Conservation (phyloP, 1,284 basidiomycete genomes). For the Ceratobasidium sp. region DNA sequence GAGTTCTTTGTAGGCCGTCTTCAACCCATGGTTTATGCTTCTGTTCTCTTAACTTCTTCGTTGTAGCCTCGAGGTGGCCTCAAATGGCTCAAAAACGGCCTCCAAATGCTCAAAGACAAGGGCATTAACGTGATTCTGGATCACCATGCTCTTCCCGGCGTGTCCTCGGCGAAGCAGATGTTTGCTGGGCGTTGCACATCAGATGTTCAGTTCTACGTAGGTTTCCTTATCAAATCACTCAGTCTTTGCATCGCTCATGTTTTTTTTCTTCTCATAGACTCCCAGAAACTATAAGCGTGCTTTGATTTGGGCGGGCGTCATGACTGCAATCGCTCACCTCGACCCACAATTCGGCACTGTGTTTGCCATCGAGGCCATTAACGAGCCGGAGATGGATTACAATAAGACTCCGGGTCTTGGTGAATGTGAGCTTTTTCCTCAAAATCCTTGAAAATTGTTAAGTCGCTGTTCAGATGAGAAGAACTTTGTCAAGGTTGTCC, state of each 20-base stretch:
- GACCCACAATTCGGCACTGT: conserved; percentile 76
- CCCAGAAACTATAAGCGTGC: conserved; percentile 79
- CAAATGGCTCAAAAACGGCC: conserved; percentile 13
- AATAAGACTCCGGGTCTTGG: conserved; percentile 75
- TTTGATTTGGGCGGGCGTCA: conserved; percentile 80
- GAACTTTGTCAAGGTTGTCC: conserved; percentile 76
- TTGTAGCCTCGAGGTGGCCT: conserved; percentile 42
- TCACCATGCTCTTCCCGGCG: conserved; percentile 83
- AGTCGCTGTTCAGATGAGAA: conserved; percentile 68
- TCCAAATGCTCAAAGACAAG: conserved; percentile 64
- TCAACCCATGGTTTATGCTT: too few species aligned
- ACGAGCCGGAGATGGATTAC: conserved; percentile 81
- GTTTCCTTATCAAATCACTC: conserved; percentile 49
- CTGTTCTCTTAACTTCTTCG: neutral
- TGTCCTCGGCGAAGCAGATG: conserved; percentile 61
- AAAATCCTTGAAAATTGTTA: neutral
- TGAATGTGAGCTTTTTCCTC: conserved; percentile 64
- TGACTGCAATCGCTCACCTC: conserved; percentile 77
- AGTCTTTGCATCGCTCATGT: neutral
- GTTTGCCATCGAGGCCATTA: conserved; percentile 80
- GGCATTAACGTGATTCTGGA: conserved; percentile 78
- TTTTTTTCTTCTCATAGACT: conserved; percentile 64
- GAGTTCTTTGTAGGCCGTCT: conserved; percentile 72
- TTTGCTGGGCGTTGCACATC: conserved; percentile 68
- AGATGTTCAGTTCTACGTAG: conserved; percentile 79